phyloP scores from a whole-genome alignment of 805 yeast genomes.

The Priceomyces carsonii region DNA sequence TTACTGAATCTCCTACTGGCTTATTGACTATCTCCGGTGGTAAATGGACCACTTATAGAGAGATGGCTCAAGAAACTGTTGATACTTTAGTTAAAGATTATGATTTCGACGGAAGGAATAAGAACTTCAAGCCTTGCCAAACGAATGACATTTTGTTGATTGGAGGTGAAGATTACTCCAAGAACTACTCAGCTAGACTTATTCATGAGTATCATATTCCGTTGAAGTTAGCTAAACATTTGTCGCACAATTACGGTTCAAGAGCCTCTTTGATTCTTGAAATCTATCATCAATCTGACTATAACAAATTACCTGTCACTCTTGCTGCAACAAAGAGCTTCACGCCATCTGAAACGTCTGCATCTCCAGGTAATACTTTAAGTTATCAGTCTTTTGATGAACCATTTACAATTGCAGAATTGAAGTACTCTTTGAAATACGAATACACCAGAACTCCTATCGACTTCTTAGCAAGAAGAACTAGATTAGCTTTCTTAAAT shows the following conservation, averaged over 20 bases:
- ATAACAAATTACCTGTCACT: slow-evolving; percentile 65
- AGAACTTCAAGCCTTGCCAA: slow-evolving; percentile 42
- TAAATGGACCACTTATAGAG: slow-evolving; percentile 97
- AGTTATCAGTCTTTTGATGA: slow-evolving; percentile 58
- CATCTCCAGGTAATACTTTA: slow-evolving; percentile 36
- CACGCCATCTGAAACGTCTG: slow-evolving; percentile 27
- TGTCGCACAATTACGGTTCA: slow-evolving; percentile 86
- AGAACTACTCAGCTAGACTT: slow-evolving; percentile 72
- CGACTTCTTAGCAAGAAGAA: slow-evolving; percentile 91
- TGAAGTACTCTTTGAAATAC: slow-evolving; percentile 74
- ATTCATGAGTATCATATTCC: slow-evolving; percentile 77
- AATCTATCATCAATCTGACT: slow-evolving; percentile 51
- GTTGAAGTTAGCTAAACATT: slow-evolving; percentile 73
- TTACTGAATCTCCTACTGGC: slow-evolving; percentile 70
- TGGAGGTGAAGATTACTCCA: slow-evolving; percentile 83
- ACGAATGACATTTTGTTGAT: slow-evolving; percentile 58
- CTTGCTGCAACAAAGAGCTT: slow-evolving; percentile 44
- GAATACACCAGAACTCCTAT: slow-evolving; percentile 87
- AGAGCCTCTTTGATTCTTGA: slow-evolving; percentile 76
- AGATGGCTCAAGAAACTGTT: slow-evolving; percentile 95
- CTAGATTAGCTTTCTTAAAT: slow-evolving; percentile 88
- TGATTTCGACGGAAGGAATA: slow-evolving; percentile 34
- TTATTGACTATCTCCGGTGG: slow-evolving; percentile 93
- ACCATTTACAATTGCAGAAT: slow-evolving; percentile 90
- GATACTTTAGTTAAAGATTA: slow-evolving; percentile 61